Percentiles rank a stretch among this genome's conserved stretches.
Evolutionary conservation across 306 rosid species (phyloP).

Genomic region (Glycyrrhiza uralensis): DNA sequence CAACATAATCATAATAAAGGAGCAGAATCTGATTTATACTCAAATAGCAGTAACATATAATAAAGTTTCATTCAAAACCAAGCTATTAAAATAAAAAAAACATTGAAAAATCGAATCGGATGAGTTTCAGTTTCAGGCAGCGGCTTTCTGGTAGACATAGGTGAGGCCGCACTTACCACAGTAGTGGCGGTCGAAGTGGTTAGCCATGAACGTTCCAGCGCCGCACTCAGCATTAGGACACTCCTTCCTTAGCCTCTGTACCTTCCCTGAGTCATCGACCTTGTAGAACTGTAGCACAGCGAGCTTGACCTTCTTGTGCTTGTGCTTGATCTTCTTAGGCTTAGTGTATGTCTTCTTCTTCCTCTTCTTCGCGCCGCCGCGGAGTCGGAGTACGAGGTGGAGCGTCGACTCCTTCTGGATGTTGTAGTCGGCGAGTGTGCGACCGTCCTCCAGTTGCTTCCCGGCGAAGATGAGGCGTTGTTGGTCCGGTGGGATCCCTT

Average conservation of each 20-base stretch:
- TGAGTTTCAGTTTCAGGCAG: too few species aligned
- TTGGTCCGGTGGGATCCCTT: conserved; percentile 15
- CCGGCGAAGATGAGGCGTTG: conserved; percentile 24
- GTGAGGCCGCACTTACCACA: conserved; percentile 24
- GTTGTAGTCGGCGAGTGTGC: conserved; percentile 25
- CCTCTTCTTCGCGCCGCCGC: conserved; percentile 17
- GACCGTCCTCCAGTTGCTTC: conserved; percentile 17
- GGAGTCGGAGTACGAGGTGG: conserved; percentile 16
- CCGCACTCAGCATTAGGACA: conserved; percentile 21
- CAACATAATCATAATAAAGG: too few species aligned
- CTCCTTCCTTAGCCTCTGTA: conserved; percentile 16
- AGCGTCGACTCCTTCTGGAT: conserved; percentile 22
- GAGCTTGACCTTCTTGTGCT: conserved; percentile 15
- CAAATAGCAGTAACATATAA: too few species aligned
- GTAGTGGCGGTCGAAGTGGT: conserved; percentile 16
- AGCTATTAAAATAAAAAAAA: neutral
- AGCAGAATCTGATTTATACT: too few species aligned
- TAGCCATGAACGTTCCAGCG: conserved; percentile 21
- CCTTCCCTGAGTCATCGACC: conserved; percentile 12
- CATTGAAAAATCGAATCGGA: too few species aligned
- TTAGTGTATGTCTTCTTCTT: conserved; percentile 25
- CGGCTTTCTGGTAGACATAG: conserved; percentile 21
- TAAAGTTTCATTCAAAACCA: too few species aligned
- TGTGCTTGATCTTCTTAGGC: conserved; percentile 22
- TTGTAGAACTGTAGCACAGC: conserved; percentile 9